Evolutionary conservation across 1,284 basidiomycete genomes (phyloP).

Genomic region (Tilletia walkeri): DNA sequence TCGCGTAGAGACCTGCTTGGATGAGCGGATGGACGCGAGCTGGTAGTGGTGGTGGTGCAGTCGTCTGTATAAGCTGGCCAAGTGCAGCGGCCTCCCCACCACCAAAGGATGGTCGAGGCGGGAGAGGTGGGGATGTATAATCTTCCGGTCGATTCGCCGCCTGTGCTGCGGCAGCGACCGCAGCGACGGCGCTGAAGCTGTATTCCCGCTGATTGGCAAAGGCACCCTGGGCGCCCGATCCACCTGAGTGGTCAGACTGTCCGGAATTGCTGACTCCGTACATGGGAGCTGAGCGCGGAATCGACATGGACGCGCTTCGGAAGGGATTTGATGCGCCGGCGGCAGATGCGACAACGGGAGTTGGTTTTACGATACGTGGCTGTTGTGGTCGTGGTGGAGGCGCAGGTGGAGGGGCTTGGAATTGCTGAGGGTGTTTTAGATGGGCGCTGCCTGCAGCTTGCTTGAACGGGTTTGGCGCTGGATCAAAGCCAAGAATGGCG

Average conservation of each 20-base stretch:
- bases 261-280: slow-evolving; percentile 8
- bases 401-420: neutral
- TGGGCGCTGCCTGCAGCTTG: slow-evolving; percentile 29
- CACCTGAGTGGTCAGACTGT: neutral
- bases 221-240: neutral
- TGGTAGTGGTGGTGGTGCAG: slow-evolving; percentile 45
- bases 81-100: slow-evolving; percentile 22
- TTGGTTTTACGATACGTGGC: slow-evolving; percentile 47
- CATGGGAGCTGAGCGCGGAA: slow-evolving; percentile 17
- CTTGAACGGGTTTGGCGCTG: slow-evolving; percentile 48
- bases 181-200: slow-evolving; percentile 11
- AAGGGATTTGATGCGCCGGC: slow-evolving; percentile 24
- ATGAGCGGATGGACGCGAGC: slow-evolving; percentile 52
- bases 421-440: slow-evolving; percentile 5
- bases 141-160: neutral
- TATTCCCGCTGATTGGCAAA: slow-evolving; percentile 1
- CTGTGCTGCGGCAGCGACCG: slow-evolving; percentile 13
- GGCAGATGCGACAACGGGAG: slow-evolving; percentile 36
- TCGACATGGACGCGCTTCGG: slow-evolving; percentile 33
- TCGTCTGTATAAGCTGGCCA: slow-evolving; percentile 17
- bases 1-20: slow-evolving; percentile 52
- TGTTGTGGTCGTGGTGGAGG: slow-evolving; percentile 13
- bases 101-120: slow-evolving; percentile 31
- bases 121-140: slow-evolving; percentile 28
- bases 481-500: slow-evolving; percentile 44